phyloP scores from a whole-genome alignment of 495 filamentous ascomycete genomes.

The Aspergillus asperescens region DNA sequence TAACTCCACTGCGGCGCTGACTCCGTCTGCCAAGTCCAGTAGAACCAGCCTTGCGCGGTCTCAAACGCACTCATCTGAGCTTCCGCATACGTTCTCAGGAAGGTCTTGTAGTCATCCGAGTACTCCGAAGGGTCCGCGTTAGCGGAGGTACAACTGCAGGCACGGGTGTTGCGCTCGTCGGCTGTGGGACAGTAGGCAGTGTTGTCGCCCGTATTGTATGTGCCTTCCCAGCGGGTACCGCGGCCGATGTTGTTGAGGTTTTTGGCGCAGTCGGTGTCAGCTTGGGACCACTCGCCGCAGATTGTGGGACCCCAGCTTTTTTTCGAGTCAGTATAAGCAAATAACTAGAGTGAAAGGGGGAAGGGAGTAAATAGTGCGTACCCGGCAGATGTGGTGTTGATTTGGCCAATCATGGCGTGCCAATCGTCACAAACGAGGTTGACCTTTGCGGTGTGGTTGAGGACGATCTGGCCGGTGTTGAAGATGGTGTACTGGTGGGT shows the following conservation, averaged over 20 bases:
- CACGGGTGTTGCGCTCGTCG: conserved; percentile 29
- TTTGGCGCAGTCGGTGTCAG: conserved; percentile 89
- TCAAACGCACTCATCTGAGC: conserved; percentile 94
- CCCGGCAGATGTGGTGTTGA: conserved; percentile 68
- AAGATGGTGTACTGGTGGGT: conserved; percentile 94
- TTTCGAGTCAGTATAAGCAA: conserved; percentile 4
- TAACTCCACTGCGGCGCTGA: conserved; percentile 90
- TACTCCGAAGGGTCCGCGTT: conserved; percentile 69
- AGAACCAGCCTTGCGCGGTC: conserved; percentile 92
- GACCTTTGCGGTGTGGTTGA: conserved; percentile 69
- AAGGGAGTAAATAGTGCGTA: too few relatives aligned
- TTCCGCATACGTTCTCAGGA: conserved; percentile 83
- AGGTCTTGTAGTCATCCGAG: conserved; percentile 72
- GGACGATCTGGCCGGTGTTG: conserved; percentile 67
- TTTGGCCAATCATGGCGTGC: conserved; percentile 67
- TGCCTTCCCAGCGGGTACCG: conserved; percentile 90
- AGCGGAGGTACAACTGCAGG: conserved; percentile 68
- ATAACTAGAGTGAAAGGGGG: conserved; percentile 2
- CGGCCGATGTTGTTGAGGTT: conserved; percentile 86
- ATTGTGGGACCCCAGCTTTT: conserved; percentile 85
- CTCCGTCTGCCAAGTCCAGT: conserved; percentile 91
- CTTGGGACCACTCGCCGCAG: conserved; percentile 96
- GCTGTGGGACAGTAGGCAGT: conserved; percentile 66
- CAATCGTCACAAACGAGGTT: conserved; percentile 82
- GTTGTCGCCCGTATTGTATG: conserved; percentile 54